Base-by-base conservation (phyloP, 1,139 yeast species). In the Debaryomyces sp. region DNA sequence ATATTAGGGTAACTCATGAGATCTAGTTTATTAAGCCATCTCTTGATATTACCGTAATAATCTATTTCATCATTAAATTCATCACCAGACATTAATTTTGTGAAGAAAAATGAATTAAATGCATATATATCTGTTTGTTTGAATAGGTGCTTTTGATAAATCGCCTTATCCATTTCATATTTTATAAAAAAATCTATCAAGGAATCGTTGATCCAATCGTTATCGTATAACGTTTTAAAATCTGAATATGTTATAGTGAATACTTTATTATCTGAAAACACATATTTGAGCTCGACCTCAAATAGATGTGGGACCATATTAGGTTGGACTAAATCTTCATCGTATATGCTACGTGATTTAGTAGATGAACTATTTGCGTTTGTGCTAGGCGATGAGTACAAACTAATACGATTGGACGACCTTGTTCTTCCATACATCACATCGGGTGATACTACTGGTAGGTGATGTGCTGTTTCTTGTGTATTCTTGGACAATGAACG, bases 51-150 rank as follows among this genome's bases (percentile, higher is more conserved):
- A 1, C 70, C 73, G 62, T 87, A 90, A 50, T 79, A 81, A 49
- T 77, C 60, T 0, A 64, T 59, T 1, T 54, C 51, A 2, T 50
- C 56, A 17, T 51, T 44, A 26, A 51, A 26, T 32, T 46, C 62
- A 3, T 54, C 53, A 27, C 57, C 59, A 6, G 69, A 74, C 48
- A 77, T 73, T 40, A 91, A 70, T 59, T 85, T 85, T 1, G 88
- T 81, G 68, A 80, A 94, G 64, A 95, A 92, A 62, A 89, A 95
- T 0, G 97, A 87, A 60, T 90, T 89, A 65, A 94, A 82, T 2
- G 91, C 77, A 61, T 85, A 81, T 1, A 86, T 78, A 3, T 69
- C 72, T 1, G 59, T 49, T 5, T 62, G 54, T 10, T 48, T 46
- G 12, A 73, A 48, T 6, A 57, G 34, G 5, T 55, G 49, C 18